Percentiles rank a stretch among this genome's conserved stretches.
Evolutionary conservation across 1,139 yeast genomes (phyloP).

Genomic region (Candida tropicalis): DNA sequence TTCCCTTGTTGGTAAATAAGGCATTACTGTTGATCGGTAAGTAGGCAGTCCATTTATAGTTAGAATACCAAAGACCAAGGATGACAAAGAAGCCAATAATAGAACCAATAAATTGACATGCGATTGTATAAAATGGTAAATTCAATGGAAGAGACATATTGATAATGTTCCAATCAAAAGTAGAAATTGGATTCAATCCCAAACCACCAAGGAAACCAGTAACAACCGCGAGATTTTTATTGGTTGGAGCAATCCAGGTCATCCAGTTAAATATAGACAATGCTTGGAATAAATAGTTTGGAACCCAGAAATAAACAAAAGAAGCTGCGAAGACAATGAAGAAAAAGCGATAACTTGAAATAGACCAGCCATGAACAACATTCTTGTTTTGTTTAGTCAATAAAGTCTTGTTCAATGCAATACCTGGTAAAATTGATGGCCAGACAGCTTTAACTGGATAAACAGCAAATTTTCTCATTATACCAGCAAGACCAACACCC

Average conservation of each 20-base stretch:
- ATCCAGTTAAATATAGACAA: constrained; percentile 39
- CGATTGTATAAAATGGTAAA: constrained; percentile 49
- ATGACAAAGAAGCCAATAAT: constrained; percentile 43
- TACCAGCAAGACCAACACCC: constrained; percentile 68
- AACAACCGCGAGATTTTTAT: constrained; percentile 48
- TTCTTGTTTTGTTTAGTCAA: constrained; percentile 44
- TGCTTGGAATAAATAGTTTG: constrained; percentile 35
- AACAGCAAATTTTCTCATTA: constrained; percentile 56
- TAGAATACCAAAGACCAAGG: constrained; percentile 52
- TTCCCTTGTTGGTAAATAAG: constrained; percentile 50
- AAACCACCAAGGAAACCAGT: constrained; percentile 57
- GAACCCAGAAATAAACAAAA: constrained; percentile 39
- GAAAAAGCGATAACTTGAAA: constrained; percentile 35
- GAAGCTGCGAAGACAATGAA: constrained; percentile 24
- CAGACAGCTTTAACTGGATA: constrained; percentile 60
- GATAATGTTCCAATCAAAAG: constrained; percentile 52
- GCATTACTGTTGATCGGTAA: constrained; percentile 56
- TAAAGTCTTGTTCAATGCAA: constrained; percentile 61
- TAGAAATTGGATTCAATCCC: constrained; percentile 58
- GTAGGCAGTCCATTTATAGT: constrained; percentile 53
- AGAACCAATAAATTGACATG: constrained; percentile 45
- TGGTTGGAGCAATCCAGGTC: constrained; percentile 38
- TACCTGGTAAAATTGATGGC: constrained; percentile 57
- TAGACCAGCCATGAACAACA: constrained; percentile 39
- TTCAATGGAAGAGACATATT: background rate